phyloP scores from a whole-genome alignment of 2,329 filamentous ascomycete genomes.

The Cladophialophora bantiana region DNA sequence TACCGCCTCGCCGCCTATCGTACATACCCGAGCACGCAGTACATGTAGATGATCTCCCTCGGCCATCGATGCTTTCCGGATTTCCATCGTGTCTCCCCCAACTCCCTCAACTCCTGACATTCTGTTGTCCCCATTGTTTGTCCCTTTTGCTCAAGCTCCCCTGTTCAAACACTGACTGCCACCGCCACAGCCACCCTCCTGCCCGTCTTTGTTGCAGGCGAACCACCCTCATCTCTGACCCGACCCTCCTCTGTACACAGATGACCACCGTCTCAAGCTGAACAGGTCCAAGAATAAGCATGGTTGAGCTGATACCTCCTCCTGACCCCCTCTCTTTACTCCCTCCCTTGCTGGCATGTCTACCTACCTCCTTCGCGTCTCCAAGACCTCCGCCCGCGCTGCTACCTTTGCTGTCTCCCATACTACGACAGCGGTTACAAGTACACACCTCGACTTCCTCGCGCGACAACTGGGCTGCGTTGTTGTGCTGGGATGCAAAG shows the following conservation, averaged over 20 bases:
- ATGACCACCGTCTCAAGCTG: constrained; percentile 7
- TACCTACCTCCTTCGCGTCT: constrained; percentile 67
- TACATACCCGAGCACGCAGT: not conserved
- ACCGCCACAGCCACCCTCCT: not conserved
- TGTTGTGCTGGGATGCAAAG: constrained; percentile 65
- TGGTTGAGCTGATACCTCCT: constrained; percentile 62
- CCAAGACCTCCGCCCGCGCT: constrained; percentile 66
- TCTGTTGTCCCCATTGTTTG: constrained; percentile 2
- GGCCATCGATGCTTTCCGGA: constrained; percentile 11
- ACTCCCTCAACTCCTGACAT: not conserved
- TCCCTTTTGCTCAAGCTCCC: not conserved
- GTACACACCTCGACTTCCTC: constrained; percentile 58
- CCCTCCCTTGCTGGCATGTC: constrained; percentile 68
- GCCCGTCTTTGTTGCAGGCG: not conserved
- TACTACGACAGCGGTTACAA: constrained; percentile 67
- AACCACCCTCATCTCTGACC: not conserved
- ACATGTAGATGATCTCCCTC: not conserved
- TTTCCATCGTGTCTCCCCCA: not conserved
- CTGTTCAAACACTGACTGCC: constrained; percentile 13
- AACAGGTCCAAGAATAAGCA: constrained; percentile 38
- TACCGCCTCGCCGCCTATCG: not conserved
- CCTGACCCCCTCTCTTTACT: constrained; percentile 65
- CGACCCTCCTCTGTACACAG: not conserved
- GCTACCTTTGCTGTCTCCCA: constrained; percentile 67
- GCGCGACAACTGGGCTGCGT: constrained; percentile 63